phyloP scores from a whole-genome alignment of 106 monocot species.

The Dioscorea zingiberensis region DNA sequence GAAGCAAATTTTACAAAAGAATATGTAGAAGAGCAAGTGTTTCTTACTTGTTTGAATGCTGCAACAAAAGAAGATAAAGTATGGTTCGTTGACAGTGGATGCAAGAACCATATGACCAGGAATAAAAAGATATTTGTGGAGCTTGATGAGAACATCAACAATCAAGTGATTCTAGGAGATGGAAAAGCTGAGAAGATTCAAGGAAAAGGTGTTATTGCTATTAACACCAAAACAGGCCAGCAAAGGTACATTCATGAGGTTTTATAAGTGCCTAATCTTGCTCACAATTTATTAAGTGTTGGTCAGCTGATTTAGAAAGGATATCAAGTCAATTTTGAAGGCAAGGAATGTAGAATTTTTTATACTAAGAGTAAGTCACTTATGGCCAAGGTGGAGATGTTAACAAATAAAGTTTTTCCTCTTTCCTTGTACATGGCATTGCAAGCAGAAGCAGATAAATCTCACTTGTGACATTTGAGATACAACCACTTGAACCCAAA shows the following conservation, averaged over 20 bases:
- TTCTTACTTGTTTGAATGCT: not conserved
- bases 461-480: not conserved
- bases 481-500: conserved; percentile 6
- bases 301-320: not conserved
- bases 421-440: not conserved
- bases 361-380: not conserved
- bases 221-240: not conserved
- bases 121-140: not conserved
- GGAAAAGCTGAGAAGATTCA: not conserved
- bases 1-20: conserved; percentile 2
- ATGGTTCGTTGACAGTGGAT: not conserved
- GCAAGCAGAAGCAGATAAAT: not conserved
- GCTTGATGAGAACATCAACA: not conserved
- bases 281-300: not conserved
- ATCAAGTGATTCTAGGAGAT: not conserved
- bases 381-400: not conserved
- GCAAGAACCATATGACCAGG: not conserved
- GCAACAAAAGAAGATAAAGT: not conserved
- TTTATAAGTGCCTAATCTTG: not conserved
- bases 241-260: not conserved
- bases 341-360: not conserved
- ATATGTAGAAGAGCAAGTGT: not conserved
- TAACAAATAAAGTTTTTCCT: not conserved
- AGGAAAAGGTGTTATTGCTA: not conserved
- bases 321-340: not conserved